Evolutionary conservation across 805 yeast species (phyloP).

Genomic region (Starmerella vaccinii): DNA sequence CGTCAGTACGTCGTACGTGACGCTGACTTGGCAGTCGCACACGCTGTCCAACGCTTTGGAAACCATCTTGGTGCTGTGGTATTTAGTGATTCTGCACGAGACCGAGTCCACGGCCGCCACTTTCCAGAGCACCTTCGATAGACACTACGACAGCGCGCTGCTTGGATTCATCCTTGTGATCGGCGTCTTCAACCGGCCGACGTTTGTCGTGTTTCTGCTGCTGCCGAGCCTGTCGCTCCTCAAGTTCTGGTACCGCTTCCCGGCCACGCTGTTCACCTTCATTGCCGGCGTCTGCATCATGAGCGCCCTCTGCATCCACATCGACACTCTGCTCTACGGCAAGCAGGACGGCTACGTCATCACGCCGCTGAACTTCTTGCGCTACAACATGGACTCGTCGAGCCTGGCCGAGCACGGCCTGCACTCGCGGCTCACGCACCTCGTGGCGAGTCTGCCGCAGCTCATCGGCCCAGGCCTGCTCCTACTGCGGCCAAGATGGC

Average conservation of each 20-base stretch:
- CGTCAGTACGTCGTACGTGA: slow-evolving; percentile 52
- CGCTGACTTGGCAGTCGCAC: slow-evolving; percentile 73
- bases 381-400: slow-evolving; percentile 49
- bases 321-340: slow-evolving; percentile 46
- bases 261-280: slow-evolving; percentile 32
- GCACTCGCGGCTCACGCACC: slow-evolving; percentile 68
- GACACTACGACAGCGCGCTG: slow-evolving; percentile 33
- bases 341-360: slow-evolving; percentile 34
- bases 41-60: slow-evolving; percentile 85
- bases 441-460: slow-evolving; percentile 66
- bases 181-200: slow-evolving; percentile 77
- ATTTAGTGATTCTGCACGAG: slow-evolving; percentile 42
- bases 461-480: slow-evolving; percentile 68
- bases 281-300: slow-evolving; percentile 33
- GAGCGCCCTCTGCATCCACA: slow-evolving; percentile 33
- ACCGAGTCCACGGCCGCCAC: slow-evolving; percentile 22
- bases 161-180: slow-evolving; percentile 46
- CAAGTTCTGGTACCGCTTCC: slow-evolving; percentile 34
- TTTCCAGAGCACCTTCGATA: slow-evolving; percentile 22
- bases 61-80: slow-evolving; percentile 39
- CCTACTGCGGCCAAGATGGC: slow-evolving; percentile 36
- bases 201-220: slow-evolving; percentile 65
- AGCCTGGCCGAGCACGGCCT: slow-evolving; percentile 74
- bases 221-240: slow-evolving; percentile 48
- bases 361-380: slow-evolving; percentile 67